A percentile compares a stretch with the other conserved stretches of the same genome.
Evolutionary conservation across 2,329 filamentous ascomycete species (phyloP).

Genomic region (Fulvia fulva): DNA sequence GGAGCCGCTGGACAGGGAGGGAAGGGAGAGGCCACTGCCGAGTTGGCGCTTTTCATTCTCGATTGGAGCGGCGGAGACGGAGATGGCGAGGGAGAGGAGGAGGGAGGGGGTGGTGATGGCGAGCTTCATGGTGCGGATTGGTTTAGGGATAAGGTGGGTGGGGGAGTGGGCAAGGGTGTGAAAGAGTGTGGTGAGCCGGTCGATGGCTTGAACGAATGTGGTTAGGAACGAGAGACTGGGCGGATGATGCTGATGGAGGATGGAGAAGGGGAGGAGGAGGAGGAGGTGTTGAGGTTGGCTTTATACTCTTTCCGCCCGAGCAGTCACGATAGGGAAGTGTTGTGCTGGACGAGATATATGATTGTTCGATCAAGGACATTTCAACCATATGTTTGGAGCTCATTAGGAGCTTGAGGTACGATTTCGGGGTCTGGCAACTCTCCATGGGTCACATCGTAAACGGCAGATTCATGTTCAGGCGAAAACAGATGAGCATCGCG

Average conservation of each 20-base stretch:
- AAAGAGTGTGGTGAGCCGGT: neutral
- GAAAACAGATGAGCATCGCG: too few species aligned
- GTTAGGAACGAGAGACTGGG: neutral
- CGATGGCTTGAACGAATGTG: neutral
- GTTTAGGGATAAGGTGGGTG: neutral
- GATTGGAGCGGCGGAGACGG: slow-evolving; percentile 13
- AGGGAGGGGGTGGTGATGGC: slow-evolving; percentile 4
- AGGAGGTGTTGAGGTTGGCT: neutral
- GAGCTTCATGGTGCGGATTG: slow-evolving; percentile 10
- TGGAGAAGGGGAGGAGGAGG: neutral
- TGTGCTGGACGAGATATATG: too few species aligned
- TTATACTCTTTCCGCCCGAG: too few species aligned
- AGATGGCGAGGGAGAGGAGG: too few species aligned
- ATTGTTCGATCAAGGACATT: too few species aligned
- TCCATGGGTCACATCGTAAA: too few species aligned
- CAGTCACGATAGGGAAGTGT: too few species aligned
- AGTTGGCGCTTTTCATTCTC: slow-evolving; percentile 14
- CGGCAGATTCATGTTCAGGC: too few species aligned
- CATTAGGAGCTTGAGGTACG: neutral
- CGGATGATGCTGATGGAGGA: neutral
- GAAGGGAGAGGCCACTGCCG: neutral
- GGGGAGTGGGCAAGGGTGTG: neutral
- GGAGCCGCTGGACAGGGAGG: slow-evolving; percentile 2
- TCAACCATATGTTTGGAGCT: neutral
- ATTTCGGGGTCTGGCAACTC: too few species aligned